These are phyloP conservation scores for Choanephora cucurbitarum DNA, from an alignment of 371 early-diverging fungal species.

Conservation along the genomic window DNA sequence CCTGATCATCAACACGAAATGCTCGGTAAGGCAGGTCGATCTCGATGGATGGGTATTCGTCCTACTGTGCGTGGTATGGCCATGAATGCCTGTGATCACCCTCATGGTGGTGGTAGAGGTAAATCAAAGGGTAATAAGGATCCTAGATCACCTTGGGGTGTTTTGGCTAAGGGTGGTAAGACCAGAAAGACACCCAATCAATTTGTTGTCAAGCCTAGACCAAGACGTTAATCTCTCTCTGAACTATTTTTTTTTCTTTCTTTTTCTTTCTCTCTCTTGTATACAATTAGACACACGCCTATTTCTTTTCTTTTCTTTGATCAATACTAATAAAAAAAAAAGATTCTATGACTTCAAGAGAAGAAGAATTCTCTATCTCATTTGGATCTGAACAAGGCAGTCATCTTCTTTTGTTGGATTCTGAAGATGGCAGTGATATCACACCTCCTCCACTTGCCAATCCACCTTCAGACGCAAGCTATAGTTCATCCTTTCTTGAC, in stretches of 20 bases:
- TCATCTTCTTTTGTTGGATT: not conserved
- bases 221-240: conserved; percentile 70
- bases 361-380: conserved; percentile 3
- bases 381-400: not conserved
- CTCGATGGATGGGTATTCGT: conserved; percentile 83
- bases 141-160: conserved; percentile 94
- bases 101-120: conserved; percentile 98
- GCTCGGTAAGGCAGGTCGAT: conserved; percentile 92
- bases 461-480: conserved; percentile 7
- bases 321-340: conserved; percentile 9
- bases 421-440: not conserved
- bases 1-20: conserved; percentile 88
- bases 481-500: not conserved
- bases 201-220: conserved; percentile 78
- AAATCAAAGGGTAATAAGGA: conserved; percentile 94
- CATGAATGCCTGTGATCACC: conserved; percentile 98
- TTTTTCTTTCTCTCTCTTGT: not conserved
- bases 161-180: conserved; percentile 95
- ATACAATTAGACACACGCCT: conserved; percentile 2
- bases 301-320: conserved; percentile 10
- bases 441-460: not conserved
- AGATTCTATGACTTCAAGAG: no score
- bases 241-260: not conserved
- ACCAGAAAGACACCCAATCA: conserved; percentile 78
- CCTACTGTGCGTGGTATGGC: conserved; percentile 99